These are phyloP conservation scores for Aureobasidium sp. DNA, from an alignment of 2,329 filamentous ascomycete genomes.

Conservation along the genomic window DNA sequence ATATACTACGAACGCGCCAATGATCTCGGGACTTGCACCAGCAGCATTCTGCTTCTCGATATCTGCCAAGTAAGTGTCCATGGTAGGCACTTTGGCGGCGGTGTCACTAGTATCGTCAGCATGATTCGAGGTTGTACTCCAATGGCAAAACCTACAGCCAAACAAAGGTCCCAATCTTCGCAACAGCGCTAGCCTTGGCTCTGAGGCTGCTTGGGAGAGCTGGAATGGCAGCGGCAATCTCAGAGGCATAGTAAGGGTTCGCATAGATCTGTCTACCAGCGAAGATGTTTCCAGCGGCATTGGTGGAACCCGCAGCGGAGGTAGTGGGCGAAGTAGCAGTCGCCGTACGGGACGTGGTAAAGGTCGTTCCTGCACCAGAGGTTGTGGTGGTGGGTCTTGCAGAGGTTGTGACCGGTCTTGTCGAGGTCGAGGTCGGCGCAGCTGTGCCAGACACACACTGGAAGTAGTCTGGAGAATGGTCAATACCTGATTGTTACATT, in stretches of 20 bases:
- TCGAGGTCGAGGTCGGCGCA: slow-evolving; percentile 20
- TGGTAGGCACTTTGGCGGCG: slow-evolving; percentile 18
- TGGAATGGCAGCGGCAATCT: slow-evolving; percentile 4
- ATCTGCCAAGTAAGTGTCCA: slow-evolving; percentile 40
- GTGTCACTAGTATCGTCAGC: slow-evolving; percentile 30
- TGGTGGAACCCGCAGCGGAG: slow-evolving; percentile 25
- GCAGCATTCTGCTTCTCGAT: slow-evolving; percentile 40
- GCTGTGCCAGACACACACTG: slow-evolving; percentile 19
- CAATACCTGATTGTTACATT: background rate
- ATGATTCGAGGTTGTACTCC: background rate
- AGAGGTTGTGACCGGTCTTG: slow-evolving; percentile 16
- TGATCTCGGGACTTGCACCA: slow-evolving; percentile 36
- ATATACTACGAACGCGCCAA: slow-evolving; percentile 51
- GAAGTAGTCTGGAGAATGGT: slow-evolving; percentile 18
- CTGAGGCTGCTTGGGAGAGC: slow-evolving; percentile 21
- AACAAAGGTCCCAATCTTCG: slow-evolving; percentile 3
- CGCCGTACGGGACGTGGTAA: background rate
- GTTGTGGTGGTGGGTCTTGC: slow-evolving; percentile 9
- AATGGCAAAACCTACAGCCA: background rate
- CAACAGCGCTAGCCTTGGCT: slow-evolving; percentile 2
- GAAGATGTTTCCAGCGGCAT: slow-evolving; percentile 41
- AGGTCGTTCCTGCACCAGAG: background rate
- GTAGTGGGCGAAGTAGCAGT: slow-evolving; percentile 12
- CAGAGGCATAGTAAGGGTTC: slow-evolving; percentile 42
- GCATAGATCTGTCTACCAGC: slow-evolving; percentile 41